Evolutionary conservation across 805 yeast genomes (phyloP), one percentile per base, ranked within the genome.

Genomic region (Kodamaea lidongshanica): DNA sequence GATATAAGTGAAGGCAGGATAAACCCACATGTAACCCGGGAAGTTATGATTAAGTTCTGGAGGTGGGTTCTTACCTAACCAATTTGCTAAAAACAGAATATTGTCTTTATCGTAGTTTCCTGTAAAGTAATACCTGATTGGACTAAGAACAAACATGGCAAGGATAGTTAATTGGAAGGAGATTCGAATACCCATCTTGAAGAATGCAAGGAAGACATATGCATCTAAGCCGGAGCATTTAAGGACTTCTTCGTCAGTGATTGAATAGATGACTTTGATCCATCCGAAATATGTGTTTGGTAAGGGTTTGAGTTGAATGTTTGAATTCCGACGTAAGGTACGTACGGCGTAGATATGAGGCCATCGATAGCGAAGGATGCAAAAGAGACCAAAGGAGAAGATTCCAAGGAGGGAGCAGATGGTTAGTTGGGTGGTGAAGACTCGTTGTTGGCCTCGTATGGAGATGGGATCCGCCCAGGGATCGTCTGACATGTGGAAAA

Each of bases 281-380:
- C 56, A 51, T 16, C 41, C 41, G 34, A 51, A 48, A 35, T 47
- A 39, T 32, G 42, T 37, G 26, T 39, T 40, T 10, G 80, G 79
- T 12, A 74, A 54, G 18, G 55, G 55, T 34, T 61, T 61, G 18
- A 71, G 54, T 20, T 35, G 35, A 13, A 41, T 44, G 25, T 46
- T 42, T 44, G 59, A 57, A 28, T 53, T 49, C 42, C 64, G 61
- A 36, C 79, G 48, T 26, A 70, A 56, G 8, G 79, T 67, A 33
- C 81, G 42, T 7, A 74, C 67, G 9, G 77, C 74, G 43, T 73
- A 74, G 34, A 74, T 61, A 35, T 72, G 66, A 7, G 80, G 80
- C 61, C 77, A 71, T 37, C 62, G 59, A 40, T 66, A 66, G 29
- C 81, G 51, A 17, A 69, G 51, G 18, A 69, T 39, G 39, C 80